Evolutionary conservation across 192 early-diverging fungal species (phyloP).

Genomic region (Umbelopsis isabellina): DNA sequence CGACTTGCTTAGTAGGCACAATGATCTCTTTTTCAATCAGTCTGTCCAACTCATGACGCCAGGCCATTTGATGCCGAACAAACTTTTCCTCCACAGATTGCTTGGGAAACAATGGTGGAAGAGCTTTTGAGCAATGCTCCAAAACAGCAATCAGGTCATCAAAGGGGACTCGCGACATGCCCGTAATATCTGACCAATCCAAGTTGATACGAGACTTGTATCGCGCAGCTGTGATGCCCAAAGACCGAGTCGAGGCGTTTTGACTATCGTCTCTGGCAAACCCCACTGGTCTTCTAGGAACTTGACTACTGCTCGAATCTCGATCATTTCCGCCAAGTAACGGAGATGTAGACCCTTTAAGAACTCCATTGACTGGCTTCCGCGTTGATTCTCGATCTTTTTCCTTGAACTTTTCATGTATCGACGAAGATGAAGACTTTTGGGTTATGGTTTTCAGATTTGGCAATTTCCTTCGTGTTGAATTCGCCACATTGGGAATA

Average conservation of each 20-base stretch:
- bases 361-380: neutral
- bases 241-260: conserved; percentile 16
- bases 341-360: no score
- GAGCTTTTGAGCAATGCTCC: conserved; percentile 62
- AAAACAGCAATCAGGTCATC: conserved; percentile 64
- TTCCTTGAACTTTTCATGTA: neutral
- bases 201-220: conserved; percentile 38
- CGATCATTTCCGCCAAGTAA: neutral
- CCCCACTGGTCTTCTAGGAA: conserved; percentile 3
- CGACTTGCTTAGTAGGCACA: conserved; percentile 58
- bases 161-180: conserved; percentile 47
- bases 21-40: conserved; percentile 74
- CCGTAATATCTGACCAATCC: conserved; percentile 45
- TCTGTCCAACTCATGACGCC: conserved; percentile 74
- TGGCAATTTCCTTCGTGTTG: neutral
- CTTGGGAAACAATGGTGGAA: conserved; percentile 71
- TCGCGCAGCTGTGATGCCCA: conserved; percentile 43
- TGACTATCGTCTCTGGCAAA: neutral
- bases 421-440: neutral
- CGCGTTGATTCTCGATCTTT: conserved; percentile 2
- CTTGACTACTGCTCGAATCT: neutral
- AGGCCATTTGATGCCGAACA: conserved; percentile 66
- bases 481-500: neutral
- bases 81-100: conserved; percentile 70
- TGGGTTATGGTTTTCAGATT: neutral